A percentile compares a stretch with the other conserved stretches of the same genome.
Conservation (phyloP, 1,284 basidiomycete genomes). For the Cystobasidium pallidum region DNA sequence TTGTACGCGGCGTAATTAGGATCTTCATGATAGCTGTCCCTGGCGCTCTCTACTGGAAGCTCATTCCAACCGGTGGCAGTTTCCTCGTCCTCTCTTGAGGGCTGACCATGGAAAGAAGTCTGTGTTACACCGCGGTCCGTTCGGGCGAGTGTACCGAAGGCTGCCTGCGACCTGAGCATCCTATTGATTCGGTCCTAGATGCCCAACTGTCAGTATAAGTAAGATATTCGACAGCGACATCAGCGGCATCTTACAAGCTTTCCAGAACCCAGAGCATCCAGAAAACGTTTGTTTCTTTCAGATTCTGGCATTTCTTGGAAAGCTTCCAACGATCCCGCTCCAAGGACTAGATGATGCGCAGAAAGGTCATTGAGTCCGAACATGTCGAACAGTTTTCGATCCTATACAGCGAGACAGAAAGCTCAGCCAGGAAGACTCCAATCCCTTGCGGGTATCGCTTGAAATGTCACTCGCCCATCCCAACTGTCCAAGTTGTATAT, state of each 20-base stretch:
- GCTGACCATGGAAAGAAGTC: not conserved
- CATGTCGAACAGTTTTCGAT: slow-evolving; percentile 1
- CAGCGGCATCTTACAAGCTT: slow-evolving; percentile 12
- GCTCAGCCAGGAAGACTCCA: too few species aligned
- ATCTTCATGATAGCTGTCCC: slow-evolving; percentile 2
- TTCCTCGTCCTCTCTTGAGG: not conserved
- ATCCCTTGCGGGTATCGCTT: too few species aligned
- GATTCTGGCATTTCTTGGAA: slow-evolving; percentile 13
- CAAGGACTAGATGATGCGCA: slow-evolving; percentile 21
- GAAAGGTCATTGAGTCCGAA: slow-evolving; percentile 27
- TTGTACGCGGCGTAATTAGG: slow-evolving; percentile 11
- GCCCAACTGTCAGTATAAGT: too few species aligned
- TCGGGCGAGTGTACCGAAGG: slow-evolving; percentile 1
- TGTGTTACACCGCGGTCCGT: not conserved
- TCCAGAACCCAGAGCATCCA: not conserved
- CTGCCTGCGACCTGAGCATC: not conserved
- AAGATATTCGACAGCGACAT: not conserved
- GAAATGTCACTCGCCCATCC: slow-evolving; percentile 22
- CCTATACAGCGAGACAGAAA: not conserved
- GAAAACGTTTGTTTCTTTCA: slow-evolving; percentile 8
- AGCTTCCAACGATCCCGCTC: slow-evolving; percentile 27
- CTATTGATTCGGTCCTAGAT: not conserved
- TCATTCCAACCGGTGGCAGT: not conserved
- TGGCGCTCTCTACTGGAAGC: not conserved
- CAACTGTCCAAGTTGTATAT: slow-evolving; percentile 20